Percentiles rank a stretch among this genome's conserved stretches.
Evolutionary conservation across 1,139 yeast species (phyloP).

Genomic region (Yarrowia galli): DNA sequence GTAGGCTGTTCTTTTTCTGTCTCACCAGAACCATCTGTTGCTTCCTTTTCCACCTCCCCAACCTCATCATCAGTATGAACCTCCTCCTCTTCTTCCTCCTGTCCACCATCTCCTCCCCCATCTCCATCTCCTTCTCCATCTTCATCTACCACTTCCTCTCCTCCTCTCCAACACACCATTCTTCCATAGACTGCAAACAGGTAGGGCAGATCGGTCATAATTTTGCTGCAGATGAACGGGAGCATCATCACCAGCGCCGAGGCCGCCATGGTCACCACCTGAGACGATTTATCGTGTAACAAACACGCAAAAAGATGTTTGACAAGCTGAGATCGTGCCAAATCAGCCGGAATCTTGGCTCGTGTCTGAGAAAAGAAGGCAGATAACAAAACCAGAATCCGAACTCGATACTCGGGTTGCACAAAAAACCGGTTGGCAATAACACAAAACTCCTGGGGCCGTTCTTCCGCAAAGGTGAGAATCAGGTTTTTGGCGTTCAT

Average conservation of each 20-base stretch:
- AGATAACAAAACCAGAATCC: slow-evolving; percentile 52
- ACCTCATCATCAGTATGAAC: slow-evolving; percentile 39
- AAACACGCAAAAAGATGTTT: slow-evolving; percentile 55
- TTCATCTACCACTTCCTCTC: slow-evolving; percentile 40
- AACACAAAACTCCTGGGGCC: slow-evolving; percentile 52
- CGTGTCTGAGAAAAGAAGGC: slow-evolving; percentile 44
- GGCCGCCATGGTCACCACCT: slow-evolving; percentile 55
- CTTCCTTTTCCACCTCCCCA: neutral
- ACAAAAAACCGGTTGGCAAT: slow-evolving; percentile 52
- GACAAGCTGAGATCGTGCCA: slow-evolving; percentile 35
- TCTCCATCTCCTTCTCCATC: slow-evolving; percentile 29
- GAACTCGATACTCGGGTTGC: slow-evolving; percentile 51
- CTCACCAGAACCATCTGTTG: no score
- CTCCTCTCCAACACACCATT: slow-evolving; percentile 53
- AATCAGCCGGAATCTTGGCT: slow-evolving; percentile 32
- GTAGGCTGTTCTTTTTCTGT: no score
- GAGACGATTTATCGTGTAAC: slow-evolving; percentile 57
- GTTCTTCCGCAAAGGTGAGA: slow-evolving; percentile 53
- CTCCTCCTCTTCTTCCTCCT: slow-evolving; percentile 41
- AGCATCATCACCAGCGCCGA: slow-evolving; percentile 61
- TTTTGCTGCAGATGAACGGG: slow-evolving; percentile 58
- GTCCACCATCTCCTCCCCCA: neutral
- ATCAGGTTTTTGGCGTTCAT: slow-evolving; percentile 56
- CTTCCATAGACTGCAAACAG: slow-evolving; percentile 59
- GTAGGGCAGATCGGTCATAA: slow-evolving; percentile 53